These are phyloP conservation scores for Vitis cinerea DNA, from an alignment of 164 flowering plant genomes.

Conservation along the genomic window DNA sequence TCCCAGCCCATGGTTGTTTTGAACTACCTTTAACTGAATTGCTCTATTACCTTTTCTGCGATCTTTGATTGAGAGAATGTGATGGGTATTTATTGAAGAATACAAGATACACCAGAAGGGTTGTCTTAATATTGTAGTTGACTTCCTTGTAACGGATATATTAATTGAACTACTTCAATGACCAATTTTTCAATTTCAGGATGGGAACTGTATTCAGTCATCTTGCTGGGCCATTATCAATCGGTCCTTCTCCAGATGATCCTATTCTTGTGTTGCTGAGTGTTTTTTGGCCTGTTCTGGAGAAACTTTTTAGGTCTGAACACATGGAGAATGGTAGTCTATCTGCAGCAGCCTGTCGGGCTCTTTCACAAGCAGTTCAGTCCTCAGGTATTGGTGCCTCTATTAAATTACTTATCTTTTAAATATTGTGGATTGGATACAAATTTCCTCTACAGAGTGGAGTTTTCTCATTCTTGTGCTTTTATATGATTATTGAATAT, in stretches of 20 bases:
- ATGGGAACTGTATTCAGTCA: constrained; percentile 82
- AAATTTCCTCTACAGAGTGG: neutral
- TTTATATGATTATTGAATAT: constrained; percentile 2
- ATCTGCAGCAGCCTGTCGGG: constrained; percentile 86
- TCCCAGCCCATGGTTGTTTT: too few relatives aligned
- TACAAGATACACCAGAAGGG: too few relatives aligned
- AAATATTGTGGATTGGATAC: neutral
- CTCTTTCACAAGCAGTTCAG: constrained; percentile 84
- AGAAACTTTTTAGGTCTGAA: constrained; percentile 63
- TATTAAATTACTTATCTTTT: neutral
- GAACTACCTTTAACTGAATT: too few relatives aligned
- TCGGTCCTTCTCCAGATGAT: constrained; percentile 47
- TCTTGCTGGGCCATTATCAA: constrained; percentile 44
- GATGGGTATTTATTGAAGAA: too few relatives aligned
- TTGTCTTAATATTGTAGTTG: too few relatives aligned
- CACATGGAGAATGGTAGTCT: constrained; percentile 79
- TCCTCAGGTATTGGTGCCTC: constrained; percentile 58
- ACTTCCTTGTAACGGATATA: neutral
- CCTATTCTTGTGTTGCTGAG: constrained; percentile 52
- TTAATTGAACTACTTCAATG: neutral
- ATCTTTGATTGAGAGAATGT: too few relatives aligned
- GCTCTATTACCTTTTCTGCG: too few relatives aligned
- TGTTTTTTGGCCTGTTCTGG: constrained; percentile 85
- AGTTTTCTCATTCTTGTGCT: neutral
- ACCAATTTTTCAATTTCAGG: constrained; percentile 39